These are phyloP conservation scores for Croton setiger DNA, from an alignment of 441 rosid species.

Conservation along the genomic window DNA sequence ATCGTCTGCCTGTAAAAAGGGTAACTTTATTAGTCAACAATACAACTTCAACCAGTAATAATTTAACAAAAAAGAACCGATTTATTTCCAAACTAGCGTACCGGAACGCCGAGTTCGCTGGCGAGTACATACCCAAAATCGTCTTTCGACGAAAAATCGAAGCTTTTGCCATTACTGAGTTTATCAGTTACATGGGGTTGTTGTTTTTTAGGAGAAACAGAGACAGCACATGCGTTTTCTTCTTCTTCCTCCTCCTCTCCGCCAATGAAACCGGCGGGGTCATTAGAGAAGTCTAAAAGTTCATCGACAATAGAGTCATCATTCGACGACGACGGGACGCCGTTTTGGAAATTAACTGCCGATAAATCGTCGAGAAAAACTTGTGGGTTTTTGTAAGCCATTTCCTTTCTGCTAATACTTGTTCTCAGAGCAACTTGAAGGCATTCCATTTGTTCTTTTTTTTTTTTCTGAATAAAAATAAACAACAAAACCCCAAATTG, in stretches of 20 bases:
- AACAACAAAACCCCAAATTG: slow-evolving; percentile 14
- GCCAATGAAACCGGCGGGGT: slow-evolving; percentile 43
- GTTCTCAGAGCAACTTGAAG: slow-evolving; percentile 59
- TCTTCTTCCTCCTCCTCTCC: slow-evolving; percentile 22
- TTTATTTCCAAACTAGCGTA: slow-evolving; percentile 14
- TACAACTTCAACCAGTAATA: neutral
- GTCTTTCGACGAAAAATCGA: too few relatives aligned
- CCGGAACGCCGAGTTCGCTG: slow-evolving; percentile 62
- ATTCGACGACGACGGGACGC: slow-evolving; percentile 25
- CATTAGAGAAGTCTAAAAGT: slow-evolving; percentile 68
- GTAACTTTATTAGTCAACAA: slow-evolving; percentile 11
- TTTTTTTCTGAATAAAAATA: slow-evolving; percentile 2
- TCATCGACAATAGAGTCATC: slow-evolving; percentile 72
- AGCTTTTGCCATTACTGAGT: slow-evolving; percentile 3
- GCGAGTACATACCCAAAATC: slow-evolving; percentile 41
- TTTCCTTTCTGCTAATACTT: slow-evolving; percentile 35
- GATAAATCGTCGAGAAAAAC: slow-evolving; percentile 34
- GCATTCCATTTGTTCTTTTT: slow-evolving; percentile 63
- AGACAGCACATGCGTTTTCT: slow-evolving; percentile 14
- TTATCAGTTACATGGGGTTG: slow-evolving; percentile 16
- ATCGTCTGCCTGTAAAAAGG: slow-evolving; percentile 57
- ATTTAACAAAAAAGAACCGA: neutral
- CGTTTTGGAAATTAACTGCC: slow-evolving; percentile 36
- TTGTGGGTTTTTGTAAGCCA: slow-evolving; percentile 37
- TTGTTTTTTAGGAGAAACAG: slow-evolving; percentile 28